These are phyloP conservation scores for Papiliotrema fonsecae DNA, from an alignment of 1,284 basidiomycete genomes.

Conservation along the genomic window DNA sequence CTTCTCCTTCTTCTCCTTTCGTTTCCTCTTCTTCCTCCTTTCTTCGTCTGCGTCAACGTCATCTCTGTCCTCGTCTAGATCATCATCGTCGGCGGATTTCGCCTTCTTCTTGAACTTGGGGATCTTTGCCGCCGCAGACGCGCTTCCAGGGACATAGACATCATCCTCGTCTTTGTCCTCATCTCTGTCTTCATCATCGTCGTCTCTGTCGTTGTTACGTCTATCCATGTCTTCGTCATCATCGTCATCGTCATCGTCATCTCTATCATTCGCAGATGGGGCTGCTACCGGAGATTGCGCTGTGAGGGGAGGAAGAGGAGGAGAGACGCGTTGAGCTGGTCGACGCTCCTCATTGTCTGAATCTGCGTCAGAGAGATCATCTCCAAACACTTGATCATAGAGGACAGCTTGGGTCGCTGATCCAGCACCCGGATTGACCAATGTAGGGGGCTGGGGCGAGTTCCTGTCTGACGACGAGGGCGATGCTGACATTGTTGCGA, in stretches of 20 bases:
- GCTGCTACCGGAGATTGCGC: too few relatives aligned
- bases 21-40: conserved; percentile 47
- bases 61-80: conserved; percentile 51
- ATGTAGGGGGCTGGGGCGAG: background rate
- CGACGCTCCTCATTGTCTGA: background rate
- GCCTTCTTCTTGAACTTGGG: conserved; percentile 50
- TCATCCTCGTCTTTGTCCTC: conserved; percentile 56
- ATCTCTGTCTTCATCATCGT: conserved; percentile 18
- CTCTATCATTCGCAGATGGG: background rate
- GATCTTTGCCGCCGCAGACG: conserved; percentile 34
- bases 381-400: background rate
- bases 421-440: background rate
- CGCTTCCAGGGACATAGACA: conserved; percentile 60
- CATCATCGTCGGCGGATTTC: conserved; percentile 49
- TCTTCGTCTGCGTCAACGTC: conserved; percentile 51
- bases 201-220: conserved; percentile 2
- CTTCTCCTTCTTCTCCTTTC: conserved; percentile 55
- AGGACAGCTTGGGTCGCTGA: background rate
- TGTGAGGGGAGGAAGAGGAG: conserved; percentile 17
- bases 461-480: background rate
- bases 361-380: background rate
- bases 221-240: conserved; percentile 1
- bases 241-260: background rate
- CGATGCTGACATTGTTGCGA: background rate
- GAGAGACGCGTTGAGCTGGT: conserved; percentile 10